A percentile compares a stretch with the other conserved stretches of the same genome.
Evolutionary conservation across 352 stramenopile species (phyloP).

Genomic region (Pythium sp.): DNA sequence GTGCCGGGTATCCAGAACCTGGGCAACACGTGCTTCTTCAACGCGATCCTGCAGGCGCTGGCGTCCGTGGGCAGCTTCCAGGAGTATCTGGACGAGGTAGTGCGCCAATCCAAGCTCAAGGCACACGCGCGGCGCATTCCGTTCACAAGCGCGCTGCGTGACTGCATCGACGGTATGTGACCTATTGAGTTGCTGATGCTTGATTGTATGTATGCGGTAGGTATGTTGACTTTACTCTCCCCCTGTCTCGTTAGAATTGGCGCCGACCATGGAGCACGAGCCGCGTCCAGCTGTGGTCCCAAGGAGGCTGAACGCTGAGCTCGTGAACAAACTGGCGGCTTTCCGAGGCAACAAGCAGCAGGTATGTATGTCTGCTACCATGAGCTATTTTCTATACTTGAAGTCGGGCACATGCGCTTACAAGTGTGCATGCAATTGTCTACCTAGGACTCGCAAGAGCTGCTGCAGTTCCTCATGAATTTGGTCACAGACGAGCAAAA

Average conservation of each 20-base stretch:
- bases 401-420: neutral
- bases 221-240: neutral
- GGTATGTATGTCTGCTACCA: constrained; percentile 12
- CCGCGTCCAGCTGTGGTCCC: constrained; percentile 40
- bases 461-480: constrained; percentile 86
- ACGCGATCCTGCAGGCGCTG: constrained; percentile 85
- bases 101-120: constrained; percentile 29
- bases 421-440: neutral
- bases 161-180: constrained; percentile 62
- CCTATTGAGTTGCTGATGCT: neutral
- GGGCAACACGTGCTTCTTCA: constrained; percentile 91
- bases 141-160: constrained; percentile 61
- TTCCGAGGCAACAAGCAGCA: constrained; percentile 84
- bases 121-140: constrained; percentile 40
- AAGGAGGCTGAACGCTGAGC: constrained; percentile 52
- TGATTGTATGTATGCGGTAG: neutral
- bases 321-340: constrained; percentile 46
- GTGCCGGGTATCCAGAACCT: constrained; percentile 85
- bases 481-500: constrained; percentile 69
- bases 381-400: neutral
- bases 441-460: constrained; percentile 72
- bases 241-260: constrained; percentile 22
- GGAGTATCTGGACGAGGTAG: constrained; percentile 65
- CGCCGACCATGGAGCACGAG: constrained; percentile 30
- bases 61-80: constrained; percentile 68